These are phyloP conservation scores for Melaleuca quinquenervia DNA, from an alignment of 345 rosid genomes.

Conservation along the genomic window DNA sequence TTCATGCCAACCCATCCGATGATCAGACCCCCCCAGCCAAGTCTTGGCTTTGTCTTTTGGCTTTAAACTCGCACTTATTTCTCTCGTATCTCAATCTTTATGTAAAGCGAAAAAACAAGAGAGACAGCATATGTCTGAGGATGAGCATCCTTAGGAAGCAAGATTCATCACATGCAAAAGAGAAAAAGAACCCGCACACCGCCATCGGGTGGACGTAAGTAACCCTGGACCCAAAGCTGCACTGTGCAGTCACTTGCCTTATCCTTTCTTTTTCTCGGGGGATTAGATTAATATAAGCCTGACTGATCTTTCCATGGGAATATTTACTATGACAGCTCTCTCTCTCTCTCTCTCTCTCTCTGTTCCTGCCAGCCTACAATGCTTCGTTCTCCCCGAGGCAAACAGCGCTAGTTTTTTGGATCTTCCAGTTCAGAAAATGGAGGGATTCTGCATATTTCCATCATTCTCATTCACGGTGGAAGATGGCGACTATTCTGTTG, in stretches of 20 bases:
- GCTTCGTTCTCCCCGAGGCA: conserved; percentile 12
- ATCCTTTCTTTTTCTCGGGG: neutral
- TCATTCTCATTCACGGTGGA: neutral
- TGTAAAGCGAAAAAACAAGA: neutral
- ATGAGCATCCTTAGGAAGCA: neutral
- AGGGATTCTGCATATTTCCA: neutral
- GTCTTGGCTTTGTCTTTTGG: neutral
- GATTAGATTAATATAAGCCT: neutral
- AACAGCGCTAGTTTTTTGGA: neutral
- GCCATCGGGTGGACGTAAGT: neutral
- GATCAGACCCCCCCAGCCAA: neutral
- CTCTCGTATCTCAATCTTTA: neutral
- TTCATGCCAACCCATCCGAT: neutral
- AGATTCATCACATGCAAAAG: conserved; percentile 8
- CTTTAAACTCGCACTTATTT: neutral
- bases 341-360: neutral
- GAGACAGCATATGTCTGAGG: neutral
- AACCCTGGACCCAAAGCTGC: neutral
- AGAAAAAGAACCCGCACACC: neutral
- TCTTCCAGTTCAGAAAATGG: conserved; percentile 3
- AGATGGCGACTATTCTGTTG: neutral
- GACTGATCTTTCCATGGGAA: neutral
- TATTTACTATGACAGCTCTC: neutral
- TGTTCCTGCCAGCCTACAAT: neutral
- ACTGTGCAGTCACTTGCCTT: neutral